These are phyloP conservation scores for Xylaria sp. DNA, from an alignment of 2,329 filamentous ascomycete species.

Conservation along the genomic window DNA sequence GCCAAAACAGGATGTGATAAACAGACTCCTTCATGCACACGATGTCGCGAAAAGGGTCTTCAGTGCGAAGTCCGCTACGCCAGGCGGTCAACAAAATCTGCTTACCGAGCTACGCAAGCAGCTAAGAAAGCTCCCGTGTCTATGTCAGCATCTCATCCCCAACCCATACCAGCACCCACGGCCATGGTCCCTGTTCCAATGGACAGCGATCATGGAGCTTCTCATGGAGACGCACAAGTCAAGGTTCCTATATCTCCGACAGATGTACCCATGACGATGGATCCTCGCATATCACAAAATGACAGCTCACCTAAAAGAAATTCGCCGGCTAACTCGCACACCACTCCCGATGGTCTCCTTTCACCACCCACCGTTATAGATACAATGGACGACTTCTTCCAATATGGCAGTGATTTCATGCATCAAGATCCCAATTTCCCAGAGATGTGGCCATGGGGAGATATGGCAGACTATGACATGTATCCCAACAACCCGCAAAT, in stretches of 20 bases:
- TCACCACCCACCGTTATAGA: conserved; percentile 53
- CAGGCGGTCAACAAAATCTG: conserved; percentile 61
- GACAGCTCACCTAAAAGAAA: conserved; percentile 44
- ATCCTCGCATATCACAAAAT: conserved; percentile 49
- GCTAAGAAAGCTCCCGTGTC: conserved; percentile 45
- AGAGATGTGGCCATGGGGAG: conserved; percentile 44
- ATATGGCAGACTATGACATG: neutral
- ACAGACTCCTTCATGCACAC: conserved; percentile 56
- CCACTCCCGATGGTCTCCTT: conserved; percentile 50
- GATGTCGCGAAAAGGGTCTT: conserved; percentile 61
- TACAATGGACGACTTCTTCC: neutral
- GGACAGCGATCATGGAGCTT: conserved; percentile 50
- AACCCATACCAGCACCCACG: conserved; percentile 25
- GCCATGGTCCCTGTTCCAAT: conserved; percentile 52
- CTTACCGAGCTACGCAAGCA: conserved; percentile 56
- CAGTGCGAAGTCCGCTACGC: conserved; percentile 61
- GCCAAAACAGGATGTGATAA: conserved; percentile 65
- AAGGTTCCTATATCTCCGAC: conserved; percentile 47
- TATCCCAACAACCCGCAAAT: neutral
- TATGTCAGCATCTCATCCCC: conserved; percentile 11
- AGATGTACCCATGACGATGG: conserved; percentile 43
- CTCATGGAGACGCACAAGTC: conserved; percentile 39
- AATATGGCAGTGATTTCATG: neutral
- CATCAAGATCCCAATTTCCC: conserved; percentile 8
- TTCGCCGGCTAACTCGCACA: conserved; percentile 49